Evolutionary conservation across 176 grass and related monocot genomes (phyloP), one percentile per base, ranked within the genome.

Genomic region (Eremochloa ophiuroides): DNA sequence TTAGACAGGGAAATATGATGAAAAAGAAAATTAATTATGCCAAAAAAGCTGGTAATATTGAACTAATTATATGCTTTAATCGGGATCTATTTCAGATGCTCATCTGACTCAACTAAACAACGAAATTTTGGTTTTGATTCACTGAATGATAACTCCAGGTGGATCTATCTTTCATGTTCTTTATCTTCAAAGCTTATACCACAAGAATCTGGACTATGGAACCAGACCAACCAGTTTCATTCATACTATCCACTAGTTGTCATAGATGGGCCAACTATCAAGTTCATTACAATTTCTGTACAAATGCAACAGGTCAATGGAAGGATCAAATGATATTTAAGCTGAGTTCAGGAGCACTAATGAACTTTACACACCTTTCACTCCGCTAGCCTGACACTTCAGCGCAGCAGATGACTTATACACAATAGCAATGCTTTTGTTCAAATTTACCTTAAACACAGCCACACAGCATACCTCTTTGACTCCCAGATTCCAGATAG

Each of bases 291-390:
- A 42, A 70, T 9, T 55, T 42, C 15, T 55, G 17, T 20, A 48
- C 6, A 20, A 42, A 71, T 50, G 63, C 33, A 51, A 62, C 38
- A 63, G 8, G 17, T 76, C 10, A 26, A 43, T 48, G 60, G 16
- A 41, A 82, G 20, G 53, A 33, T 10, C 13, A 25, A 41, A 31
- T 44, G 47, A 22, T 26, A 41, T 53, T 41, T 53, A 70, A 69
- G 23, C 16, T 69, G 22, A 60, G 64, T 63, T 51, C 48, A 69
- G 25, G n/a, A 17, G 44, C 7, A 30, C 51, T 51, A 33, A 30
- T 50, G 41, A 82, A 74, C 42, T 71, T 77, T 35, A 31, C 7
- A 76, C 27, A 76, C 27, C 17, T 60, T 81, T 86, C 70, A 68
- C 61, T 17, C 7, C 5, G 47, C n/a, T 58, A 75, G 51, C 18